phyloP scores from a whole-genome alignment of 805 yeast species.

The Saccharomycopsis microspora region DNA sequence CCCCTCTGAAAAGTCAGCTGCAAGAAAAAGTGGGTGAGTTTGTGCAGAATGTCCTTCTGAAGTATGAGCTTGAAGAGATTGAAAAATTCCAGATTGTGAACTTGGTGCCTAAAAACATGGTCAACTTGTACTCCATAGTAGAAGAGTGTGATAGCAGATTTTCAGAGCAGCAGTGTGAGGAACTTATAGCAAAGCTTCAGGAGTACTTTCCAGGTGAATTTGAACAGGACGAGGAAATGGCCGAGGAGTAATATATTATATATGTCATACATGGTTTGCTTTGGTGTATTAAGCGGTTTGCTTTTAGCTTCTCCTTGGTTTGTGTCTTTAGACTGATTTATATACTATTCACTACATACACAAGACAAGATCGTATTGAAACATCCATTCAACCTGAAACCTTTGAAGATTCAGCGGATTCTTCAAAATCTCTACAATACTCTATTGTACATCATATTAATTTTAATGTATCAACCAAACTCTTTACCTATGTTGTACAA shows the following conservation, averaged over 20 bases:
- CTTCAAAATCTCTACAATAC: no score
- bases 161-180: slow-evolving; percentile 50
- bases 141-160: slow-evolving; percentile 92
- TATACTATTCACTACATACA: no score
- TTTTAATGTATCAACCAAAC: no score
- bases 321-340: no score
- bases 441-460: no score
- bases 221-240: not conserved
- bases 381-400: no score
- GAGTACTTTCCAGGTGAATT: slow-evolving; percentile 34
- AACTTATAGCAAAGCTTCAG: slow-evolving; percentile 44
- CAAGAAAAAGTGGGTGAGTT: slow-evolving; percentile 18
- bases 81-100: slow-evolving; percentile 81
- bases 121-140: slow-evolving; percentile 63
- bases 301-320: no score
- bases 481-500: no score
- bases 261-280: no score
- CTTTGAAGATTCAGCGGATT: no score
- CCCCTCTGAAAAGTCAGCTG: slow-evolving; percentile 17
- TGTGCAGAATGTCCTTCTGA: slow-evolving; percentile 19
- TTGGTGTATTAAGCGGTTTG: no score
- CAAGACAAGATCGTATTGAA: no score
- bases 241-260: not conserved
- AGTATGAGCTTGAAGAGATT: slow-evolving; percentile 57
- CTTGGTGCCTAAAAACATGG: slow-evolving; percentile 68